Base-by-base conservation (phyloP, 73 alveolate species). In the Durusdinium trenchii region DNA sequence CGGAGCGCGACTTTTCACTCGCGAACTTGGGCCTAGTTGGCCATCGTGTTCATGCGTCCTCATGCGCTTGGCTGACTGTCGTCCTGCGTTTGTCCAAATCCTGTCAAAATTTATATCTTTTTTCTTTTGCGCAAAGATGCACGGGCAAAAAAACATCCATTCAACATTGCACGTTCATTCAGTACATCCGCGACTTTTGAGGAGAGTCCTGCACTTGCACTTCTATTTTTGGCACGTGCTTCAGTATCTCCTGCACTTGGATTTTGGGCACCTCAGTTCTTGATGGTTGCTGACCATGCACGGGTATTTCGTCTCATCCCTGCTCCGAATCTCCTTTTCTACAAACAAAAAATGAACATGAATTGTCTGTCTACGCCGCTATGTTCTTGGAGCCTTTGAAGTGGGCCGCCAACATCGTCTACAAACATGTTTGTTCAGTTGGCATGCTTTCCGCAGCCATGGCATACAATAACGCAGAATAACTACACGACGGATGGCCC, bases 221-320 rank as follows among this genome's bases (percentile, higher is more conserved):
- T 51, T 93, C 92, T 14, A 93, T 93, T 64, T 75, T 93, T 35
- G 98, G 98, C 73, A 93, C 79, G 64, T 93, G 92, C 92, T 46
- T 47, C 92, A 93, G 36, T 4, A 93, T 51, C 90, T 91, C 73
- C 69, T 64, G 85, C 67, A 93, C 91, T 45, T 93, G 98, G 73
- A 93, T 57, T 81, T 93, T 93, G 32, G 98, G 98, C 62, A 93
- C 96, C 96, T 90, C 20, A 61, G 60, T 12, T 35, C 40, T n/a
- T 57, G 32, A n/a, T 23, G 84, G 52, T 40, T 16, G 54, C 50
- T 38, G 57, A 2, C 73, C 73, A 23, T 32, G n/a, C n/a, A n/a
- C n/a, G n/a, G n/a, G n/a, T n/a, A n/a, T n/a, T n/a, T n/a, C n/a
- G n/a, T n/a, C n/a, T n/a, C n/a, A n/a, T n/a, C n/a, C n/a, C n/a